These are phyloP conservation scores for Spathaspora boniae DNA, from an alignment of 805 yeast genomes.

Conservation along the genomic window DNA sequence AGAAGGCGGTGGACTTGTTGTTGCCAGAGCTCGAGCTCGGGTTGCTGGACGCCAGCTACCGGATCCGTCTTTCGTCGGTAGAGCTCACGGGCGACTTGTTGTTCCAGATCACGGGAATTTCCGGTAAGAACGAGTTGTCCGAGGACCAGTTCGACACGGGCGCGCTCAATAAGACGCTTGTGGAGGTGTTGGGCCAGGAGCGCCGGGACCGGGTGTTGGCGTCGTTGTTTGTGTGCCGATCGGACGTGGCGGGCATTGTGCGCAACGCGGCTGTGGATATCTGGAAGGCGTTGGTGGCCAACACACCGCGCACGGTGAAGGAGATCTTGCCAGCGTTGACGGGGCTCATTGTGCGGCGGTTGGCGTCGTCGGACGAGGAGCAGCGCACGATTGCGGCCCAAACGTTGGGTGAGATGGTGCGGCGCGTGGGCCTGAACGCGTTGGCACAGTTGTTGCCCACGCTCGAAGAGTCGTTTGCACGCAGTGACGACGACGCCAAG, in stretches of 20 bases:
- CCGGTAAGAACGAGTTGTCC: slow-evolving; percentile 67
- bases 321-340: slow-evolving; percentile 87
- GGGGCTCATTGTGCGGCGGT: slow-evolving; percentile 69
- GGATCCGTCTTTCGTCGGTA: slow-evolving; percentile 90
- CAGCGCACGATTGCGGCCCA: slow-evolving; percentile 88
- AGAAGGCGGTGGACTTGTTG: slow-evolving; percentile 86
- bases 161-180: slow-evolving; percentile 59
- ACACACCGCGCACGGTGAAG: slow-evolving; percentile 91
- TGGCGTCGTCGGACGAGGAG: slow-evolving; percentile 76
- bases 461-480: slow-evolving; percentile 57
- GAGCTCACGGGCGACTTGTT: slow-evolving; percentile 93
- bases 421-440: slow-evolving; percentile 88
- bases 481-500: slow-evolving; percentile 74
- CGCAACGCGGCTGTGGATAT: slow-evolving; percentile 88
- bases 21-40: slow-evolving; percentile 94
- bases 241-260: slow-evolving; percentile 84
- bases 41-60: slow-evolving; percentile 71
- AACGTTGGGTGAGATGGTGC: slow-evolving; percentile 90
- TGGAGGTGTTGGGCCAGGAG: slow-evolving; percentile 79
- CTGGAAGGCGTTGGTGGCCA: slow-evolving; percentile 95
- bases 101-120: slow-evolving; percentile 90
- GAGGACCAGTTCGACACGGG: slow-evolving; percentile 50
- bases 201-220: slow-evolving; percentile 86
- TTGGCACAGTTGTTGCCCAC: slow-evolving; percentile 83
- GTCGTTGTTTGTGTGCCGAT: slow-evolving; percentile 87